phyloP scores from a whole-genome alignment of 345 rosid species.

The Murraya paniculata region DNA sequence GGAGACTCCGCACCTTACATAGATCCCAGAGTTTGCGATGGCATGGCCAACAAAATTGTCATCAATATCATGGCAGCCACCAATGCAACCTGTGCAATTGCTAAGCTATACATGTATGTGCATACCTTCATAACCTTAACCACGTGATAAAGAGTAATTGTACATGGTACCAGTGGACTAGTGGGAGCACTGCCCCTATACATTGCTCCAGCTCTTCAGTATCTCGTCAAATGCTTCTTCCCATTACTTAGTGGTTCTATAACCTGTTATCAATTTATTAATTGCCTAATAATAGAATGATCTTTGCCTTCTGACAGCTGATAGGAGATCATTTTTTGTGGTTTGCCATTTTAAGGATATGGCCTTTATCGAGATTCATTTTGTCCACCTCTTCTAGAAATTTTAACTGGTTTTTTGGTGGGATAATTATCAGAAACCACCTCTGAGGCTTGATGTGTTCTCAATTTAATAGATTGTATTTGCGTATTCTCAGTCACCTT shows the following conservation, averaged over 20 bases:
- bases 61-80: too few species aligned
- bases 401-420: slow-evolving; percentile 61
- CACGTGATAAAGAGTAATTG: slow-evolving; percentile 21
- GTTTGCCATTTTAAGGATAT: slow-evolving; percentile 38
- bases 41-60: too few species aligned
- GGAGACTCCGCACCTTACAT: too few species aligned
- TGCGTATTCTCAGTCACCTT: too few species aligned
- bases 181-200: neutral
- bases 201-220: neutral
- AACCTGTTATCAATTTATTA: too few species aligned
- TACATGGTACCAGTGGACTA: slow-evolving; percentile 24
- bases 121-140: slow-evolving; percentile 33
- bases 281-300: slow-evolving; percentile 79
- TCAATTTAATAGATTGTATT: too few species aligned
- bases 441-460: too few species aligned
- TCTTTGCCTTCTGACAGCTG: slow-evolving; percentile 84
- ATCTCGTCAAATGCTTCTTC: neutral
- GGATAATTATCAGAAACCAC: too few species aligned
- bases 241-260: neutral
- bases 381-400: slow-evolving; percentile 69
- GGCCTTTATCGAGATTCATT: slow-evolving; percentile 77
- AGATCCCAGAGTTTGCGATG: too few species aligned
- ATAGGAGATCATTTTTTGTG: slow-evolving; percentile 74
- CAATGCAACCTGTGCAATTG: too few species aligned
- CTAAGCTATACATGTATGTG: too few species aligned